phyloP scores from a whole-genome alignment of 2,329 filamentous ascomycete genomes.

The Pseudofabraea citricarpa region DNA sequence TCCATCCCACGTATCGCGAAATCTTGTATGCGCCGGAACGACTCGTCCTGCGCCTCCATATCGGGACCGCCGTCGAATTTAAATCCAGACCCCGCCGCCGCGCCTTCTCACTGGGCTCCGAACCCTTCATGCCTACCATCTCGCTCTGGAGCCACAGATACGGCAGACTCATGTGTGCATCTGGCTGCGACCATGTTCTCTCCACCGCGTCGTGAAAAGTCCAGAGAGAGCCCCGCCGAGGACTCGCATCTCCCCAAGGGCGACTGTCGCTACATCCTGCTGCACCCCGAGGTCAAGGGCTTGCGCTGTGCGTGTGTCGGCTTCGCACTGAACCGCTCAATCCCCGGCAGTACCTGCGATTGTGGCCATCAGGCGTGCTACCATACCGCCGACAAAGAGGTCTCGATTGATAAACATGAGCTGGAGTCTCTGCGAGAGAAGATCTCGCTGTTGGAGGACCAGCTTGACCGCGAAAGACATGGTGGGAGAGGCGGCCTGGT shows the following conservation, averaged over 20 bases:
- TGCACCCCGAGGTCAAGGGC: slow-evolving; percentile 51
- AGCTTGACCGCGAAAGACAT: slow-evolving; percentile 32
- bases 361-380: slow-evolving; percentile 58
- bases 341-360: slow-evolving; percentile 50
- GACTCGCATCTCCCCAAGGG: slow-evolving; percentile 48
- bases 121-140: slow-evolving; percentile 17
- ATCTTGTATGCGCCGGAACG: slow-evolving; percentile 2
- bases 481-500: slow-evolving; percentile 18
- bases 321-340: slow-evolving; percentile 48
- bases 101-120: no score
- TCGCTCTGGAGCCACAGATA: slow-evolving; percentile 18
- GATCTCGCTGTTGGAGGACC: slow-evolving; percentile 39
- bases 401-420: slow-evolving; percentile 39
- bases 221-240: slow-evolving; percentile 25
- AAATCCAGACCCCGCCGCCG: not conserved
- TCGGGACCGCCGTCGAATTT: not conserved
- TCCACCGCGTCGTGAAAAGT: slow-evolving; percentile 24
- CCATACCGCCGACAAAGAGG: slow-evolving; percentile 41
- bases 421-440: slow-evolving; percentile 44
- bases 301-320: slow-evolving; percentile 54
- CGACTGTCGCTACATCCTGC: slow-evolving; percentile 54
- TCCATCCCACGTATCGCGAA: not conserved
- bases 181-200: slow-evolving; percentile 19
- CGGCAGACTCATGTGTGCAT: slow-evolving; percentile 3
- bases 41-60: not conserved